phyloP scores from a whole-genome alignment of 345 rosid species.

The Barbarea vulgaris region DNA sequence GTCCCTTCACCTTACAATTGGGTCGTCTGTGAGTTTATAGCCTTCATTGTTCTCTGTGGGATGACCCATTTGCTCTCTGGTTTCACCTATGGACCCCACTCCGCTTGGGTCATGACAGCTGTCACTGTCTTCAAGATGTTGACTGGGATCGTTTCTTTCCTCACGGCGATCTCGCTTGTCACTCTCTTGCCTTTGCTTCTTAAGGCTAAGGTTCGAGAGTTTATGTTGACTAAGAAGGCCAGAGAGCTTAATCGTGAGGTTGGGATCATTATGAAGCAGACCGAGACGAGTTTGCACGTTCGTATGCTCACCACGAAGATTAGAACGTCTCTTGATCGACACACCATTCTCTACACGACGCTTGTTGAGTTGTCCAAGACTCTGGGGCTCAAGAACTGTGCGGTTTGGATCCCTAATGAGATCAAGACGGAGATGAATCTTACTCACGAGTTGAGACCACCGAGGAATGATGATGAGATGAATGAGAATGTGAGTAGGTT shows the following conservation, averaged over 20 bases:
- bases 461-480: slow-evolving; percentile 43
- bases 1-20: slow-evolving; percentile 83
- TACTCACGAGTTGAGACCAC: slow-evolving; percentile 59
- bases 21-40: slow-evolving; percentile 87
- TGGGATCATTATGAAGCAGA: slow-evolving; percentile 80
- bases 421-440: slow-evolving; percentile 66
- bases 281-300: slow-evolving; percentile 77
- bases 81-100: slow-evolving; percentile 81
- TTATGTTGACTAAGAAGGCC: slow-evolving; percentile 80
- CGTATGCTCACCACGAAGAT: slow-evolving; percentile 95
- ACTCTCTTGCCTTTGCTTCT: slow-evolving; percentile 88
- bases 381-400: slow-evolving; percentile 76
- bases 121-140: slow-evolving; percentile 84
- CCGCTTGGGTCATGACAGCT: slow-evolving; percentile 72
- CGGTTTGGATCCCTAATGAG: slow-evolving; percentile 93
- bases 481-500: slow-evolving; percentile 8
- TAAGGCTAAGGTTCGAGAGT: slow-evolving; percentile 89
- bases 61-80: slow-evolving; percentile 91
- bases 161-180: slow-evolving; percentile 77
- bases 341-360: slow-evolving; percentile 76
- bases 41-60: slow-evolving; percentile 95
- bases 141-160: slow-evolving; percentile 88
- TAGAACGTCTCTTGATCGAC: slow-evolving; percentile 82
- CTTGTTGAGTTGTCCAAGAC: slow-evolving; percentile 89
- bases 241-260: slow-evolving; percentile 88